Evolutionary conservation across 1,284 basidiomycete species (phyloP), one percentile per base, ranked within the genome.

Genomic region (Boletus mariae): DNA sequence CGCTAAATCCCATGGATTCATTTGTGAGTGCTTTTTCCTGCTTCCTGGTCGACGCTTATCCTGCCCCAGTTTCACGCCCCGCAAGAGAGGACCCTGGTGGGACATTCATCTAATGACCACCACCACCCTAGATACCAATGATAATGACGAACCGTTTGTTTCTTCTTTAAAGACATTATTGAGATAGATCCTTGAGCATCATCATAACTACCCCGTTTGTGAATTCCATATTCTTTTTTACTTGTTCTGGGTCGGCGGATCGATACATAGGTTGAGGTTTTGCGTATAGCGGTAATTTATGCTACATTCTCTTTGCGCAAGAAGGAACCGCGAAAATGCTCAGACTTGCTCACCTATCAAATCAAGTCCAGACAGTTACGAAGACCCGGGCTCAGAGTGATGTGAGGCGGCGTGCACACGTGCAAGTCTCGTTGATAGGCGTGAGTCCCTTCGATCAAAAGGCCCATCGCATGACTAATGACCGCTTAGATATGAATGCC

Each of bases 1-100:
- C 76, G 32, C 59, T 79, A 51, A 75, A 81, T 59, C 71, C 75
- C 45, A 73, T 84, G 61, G 82, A 86, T 50, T 70, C 84, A 47
- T 87, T 80, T 67, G 84, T 87, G 65, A 74, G 83, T 71, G 15
- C 15, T 37, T 37, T 5, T 35, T 45, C 31, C 37, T 28, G 26
- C 47, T 32, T 45, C 29, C 31, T 46, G 31, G 35, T 48, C 47
- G 47, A 45, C 26, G 38, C 54, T 64, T 50, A 64, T 56, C 26
- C 26, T 47, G 10, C 10, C 31, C 23, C 12, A 77, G 75, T 80
- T 73, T 63, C 70, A 71, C 66, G 53, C 67, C 68, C 58, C 67
- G 52, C 77, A 78, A 65, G 79, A 80, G 62, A 75, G 77, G 69
- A 74, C 69, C 59, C 60, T 80, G 72, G 79, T 80, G 68, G 76